phyloP scores from a whole-genome alignment of 2,329 filamentous ascomycete genomes.

The Colletotrichum brevisporum region DNA sequence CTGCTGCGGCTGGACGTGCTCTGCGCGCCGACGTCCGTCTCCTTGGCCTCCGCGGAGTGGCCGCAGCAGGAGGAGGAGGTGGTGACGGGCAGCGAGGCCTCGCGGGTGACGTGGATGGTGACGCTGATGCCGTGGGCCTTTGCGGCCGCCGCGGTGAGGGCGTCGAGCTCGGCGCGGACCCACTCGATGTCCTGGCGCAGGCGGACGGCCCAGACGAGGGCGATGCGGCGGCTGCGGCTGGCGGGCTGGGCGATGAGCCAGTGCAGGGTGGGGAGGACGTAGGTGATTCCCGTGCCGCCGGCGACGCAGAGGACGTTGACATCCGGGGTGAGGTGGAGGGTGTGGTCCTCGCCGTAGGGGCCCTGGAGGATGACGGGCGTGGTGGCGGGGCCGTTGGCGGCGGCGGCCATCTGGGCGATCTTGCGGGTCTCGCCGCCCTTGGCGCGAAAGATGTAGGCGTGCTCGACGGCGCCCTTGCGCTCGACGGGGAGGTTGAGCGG shows the following conservation, averaged over 20 bases:
- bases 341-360: constrained; percentile 69
- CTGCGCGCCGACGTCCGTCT: background rate
- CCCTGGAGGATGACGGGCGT: constrained; percentile 74
- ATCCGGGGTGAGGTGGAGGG: constrained; percentile 55
- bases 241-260: constrained; percentile 45
- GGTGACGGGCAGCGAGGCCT: background rate
- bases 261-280: constrained; percentile 58
- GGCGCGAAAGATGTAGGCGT: constrained; percentile 71
- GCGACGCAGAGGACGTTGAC: constrained; percentile 58
- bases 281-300: constrained; percentile 57
- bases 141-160: background rate
- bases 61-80: background rate
- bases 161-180: constrained; percentile 22
- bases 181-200: constrained; percentile 45
- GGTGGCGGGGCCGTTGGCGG: constrained; percentile 43
- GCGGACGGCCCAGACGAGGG: constrained; percentile 75
- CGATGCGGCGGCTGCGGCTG: constrained; percentile 46
- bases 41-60: background rate
- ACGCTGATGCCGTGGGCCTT: constrained; percentile 25
- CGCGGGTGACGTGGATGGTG: constrained; percentile 14
- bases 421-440: constrained; percentile 72
- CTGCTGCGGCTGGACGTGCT: constrained; percentile 55
- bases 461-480: constrained; percentile 57
- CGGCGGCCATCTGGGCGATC: constrained; percentile 60
- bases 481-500: constrained; percentile 68